Evolutionary conservation across 768 basidiomycete genomes (phyloP).

Genomic region (Dentipellis fragilis): DNA sequence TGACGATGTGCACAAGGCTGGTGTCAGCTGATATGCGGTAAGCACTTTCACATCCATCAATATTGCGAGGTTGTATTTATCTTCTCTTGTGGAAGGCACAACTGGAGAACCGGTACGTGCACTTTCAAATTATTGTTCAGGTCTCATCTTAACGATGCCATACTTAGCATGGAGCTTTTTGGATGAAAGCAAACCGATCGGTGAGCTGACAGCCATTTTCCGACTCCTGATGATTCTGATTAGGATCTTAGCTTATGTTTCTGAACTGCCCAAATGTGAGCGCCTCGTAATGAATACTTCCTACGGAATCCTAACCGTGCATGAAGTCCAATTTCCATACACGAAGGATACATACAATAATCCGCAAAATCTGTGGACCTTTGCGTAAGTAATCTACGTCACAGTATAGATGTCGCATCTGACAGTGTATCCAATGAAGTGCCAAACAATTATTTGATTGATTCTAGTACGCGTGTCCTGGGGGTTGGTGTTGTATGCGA

Average conservation of each 20-base stretch:
- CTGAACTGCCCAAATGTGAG: constrained; percentile 17
- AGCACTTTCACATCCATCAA: not conserved
- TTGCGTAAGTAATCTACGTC: constrained; percentile 1
- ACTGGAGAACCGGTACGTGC: not conserved
- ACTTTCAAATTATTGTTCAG: not conserved
- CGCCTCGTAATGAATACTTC: not conserved
- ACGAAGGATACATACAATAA: constrained; percentile 9
- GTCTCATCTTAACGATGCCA: constrained; percentile 19
- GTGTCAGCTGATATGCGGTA: constrained; percentile 32
- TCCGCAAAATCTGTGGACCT: constrained; percentile 8
- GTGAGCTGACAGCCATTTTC: not conserved
- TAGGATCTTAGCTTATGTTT: constrained; percentile 25
- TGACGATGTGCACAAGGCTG: constrained; percentile 15
- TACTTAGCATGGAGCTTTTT: constrained; percentile 11
- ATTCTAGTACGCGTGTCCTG: too few species aligned
- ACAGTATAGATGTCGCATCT: too few species aligned
- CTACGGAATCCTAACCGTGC: not conserved
- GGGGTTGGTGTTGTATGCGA: too few species aligned
- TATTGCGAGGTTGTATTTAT: not conserved
- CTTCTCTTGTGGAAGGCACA: not conserved
- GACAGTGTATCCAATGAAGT: too few species aligned
- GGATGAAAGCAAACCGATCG: constrained; percentile 21
- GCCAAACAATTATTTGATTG: too few species aligned
- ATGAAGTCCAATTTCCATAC: constrained; percentile 6
- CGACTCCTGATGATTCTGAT: not conserved